Evolutionary conservation across 179 eudicot genomes (phyloP).

Genomic region (Gypsophila paniculata): DNA sequence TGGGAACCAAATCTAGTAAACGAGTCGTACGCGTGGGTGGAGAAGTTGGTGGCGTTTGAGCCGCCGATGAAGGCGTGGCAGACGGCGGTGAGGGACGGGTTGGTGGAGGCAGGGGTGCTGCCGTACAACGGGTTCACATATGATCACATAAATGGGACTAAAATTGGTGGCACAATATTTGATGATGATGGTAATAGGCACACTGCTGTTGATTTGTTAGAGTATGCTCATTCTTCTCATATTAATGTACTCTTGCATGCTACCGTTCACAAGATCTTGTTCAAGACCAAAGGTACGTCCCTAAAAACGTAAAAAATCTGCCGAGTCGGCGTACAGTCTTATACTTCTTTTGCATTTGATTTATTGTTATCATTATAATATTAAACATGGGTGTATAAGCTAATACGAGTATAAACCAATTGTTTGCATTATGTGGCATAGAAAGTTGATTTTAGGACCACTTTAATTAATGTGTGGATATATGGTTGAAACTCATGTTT

Average conservation of each 20-base stretch:
- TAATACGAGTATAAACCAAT: neutral
- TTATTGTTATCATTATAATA: no score
- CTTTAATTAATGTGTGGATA: neutral
- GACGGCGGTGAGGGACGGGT: conserved; percentile 60
- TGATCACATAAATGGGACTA: conserved; percentile 39
- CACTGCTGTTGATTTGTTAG: conserved; percentile 46
- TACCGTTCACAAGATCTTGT: conserved; percentile 43
- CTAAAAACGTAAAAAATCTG: no score
- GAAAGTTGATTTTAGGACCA: neutral
- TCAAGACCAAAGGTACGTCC: conserved; percentile 46
- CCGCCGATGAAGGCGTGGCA: conserved; percentile 67
- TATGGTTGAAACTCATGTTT: neutral
- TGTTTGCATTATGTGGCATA: neutral
- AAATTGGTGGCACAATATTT: conserved; percentile 37
- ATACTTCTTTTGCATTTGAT: no score
- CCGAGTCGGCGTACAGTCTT: no score
- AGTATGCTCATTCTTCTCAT: conserved; percentile 31
- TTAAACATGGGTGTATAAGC: no score
- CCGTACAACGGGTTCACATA: conserved; percentile 58
- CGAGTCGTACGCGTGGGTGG: conserved; percentile 72
- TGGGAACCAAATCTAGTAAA: conserved; percentile 60
- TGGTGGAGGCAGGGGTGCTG: conserved; percentile 56
- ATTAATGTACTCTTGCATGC: conserved; percentile 46
- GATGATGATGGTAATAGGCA: conserved; percentile 40
- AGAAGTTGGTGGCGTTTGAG: conserved; percentile 52